Percentiles rank a stretch among this genome's conserved stretches.
Evolutionary conservation across 2,329 filamentous ascomycete genomes (phyloP).

Genomic region (Ophiosphaerella herpotricha): DNA sequence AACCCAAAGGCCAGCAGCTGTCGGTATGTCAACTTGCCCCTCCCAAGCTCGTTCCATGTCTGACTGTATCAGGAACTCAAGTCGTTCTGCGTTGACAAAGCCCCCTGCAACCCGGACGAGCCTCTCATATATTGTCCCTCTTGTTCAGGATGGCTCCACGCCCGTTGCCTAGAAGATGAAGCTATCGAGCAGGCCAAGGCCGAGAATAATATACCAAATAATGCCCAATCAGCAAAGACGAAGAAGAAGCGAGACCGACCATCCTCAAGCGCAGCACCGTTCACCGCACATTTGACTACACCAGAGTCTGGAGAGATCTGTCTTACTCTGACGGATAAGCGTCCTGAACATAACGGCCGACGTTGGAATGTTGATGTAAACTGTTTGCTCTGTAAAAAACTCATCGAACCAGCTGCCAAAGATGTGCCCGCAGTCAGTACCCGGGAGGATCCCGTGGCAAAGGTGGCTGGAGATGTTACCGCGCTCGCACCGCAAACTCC

Average conservation of each 20-base stretch:
- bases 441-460: not conserved
- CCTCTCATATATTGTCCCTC: slow-evolving; percentile 48
- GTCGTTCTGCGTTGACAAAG: slow-evolving; percentile 46
- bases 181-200: slow-evolving; percentile 14
- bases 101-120: slow-evolving; percentile 50
- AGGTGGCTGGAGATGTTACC: not conserved
- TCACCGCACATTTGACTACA: slow-evolving; percentile 11
- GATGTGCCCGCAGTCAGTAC: not conserved
- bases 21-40: slow-evolving; percentile 36
- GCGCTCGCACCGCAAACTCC: not conserved
- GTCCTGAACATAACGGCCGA: slow-evolving; percentile 3
- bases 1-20: slow-evolving; percentile 17
- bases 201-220: slow-evolving; percentile 2
- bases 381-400: slow-evolving; percentile 24
- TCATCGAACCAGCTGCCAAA: slow-evolving; percentile 18
- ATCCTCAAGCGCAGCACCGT: not conserved
- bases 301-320: slow-evolving; percentile 5
- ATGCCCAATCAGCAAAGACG: slow-evolving; percentile 2
- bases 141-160: slow-evolving; percentile 52
- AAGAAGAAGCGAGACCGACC: slow-evolving; percentile 1
- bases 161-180: slow-evolving; percentile 39
- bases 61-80: slow-evolving; percentile 31
- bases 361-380: slow-evolving; percentile 21
- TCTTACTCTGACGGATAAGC: slow-evolving; percentile 25
- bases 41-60: not conserved